Conservation (phyloP, 192 early-diverging fungal genomes). For the Gonapodya prolifera region DNA sequence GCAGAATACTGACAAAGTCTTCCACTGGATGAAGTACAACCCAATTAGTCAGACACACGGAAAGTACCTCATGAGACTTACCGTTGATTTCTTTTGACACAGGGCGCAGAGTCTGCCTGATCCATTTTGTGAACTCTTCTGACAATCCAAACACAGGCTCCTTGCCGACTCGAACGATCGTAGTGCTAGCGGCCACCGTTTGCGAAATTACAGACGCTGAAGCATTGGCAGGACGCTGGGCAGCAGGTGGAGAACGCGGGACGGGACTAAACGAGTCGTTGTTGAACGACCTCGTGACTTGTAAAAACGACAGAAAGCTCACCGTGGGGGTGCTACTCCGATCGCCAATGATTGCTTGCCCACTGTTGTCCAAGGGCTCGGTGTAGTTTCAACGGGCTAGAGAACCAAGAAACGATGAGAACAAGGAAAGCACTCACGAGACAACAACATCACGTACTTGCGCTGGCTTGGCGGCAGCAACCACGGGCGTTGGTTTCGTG, state of each 20-base stretch:
- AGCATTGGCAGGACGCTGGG: neutral
- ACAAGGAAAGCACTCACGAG: neutral
- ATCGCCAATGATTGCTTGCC: neutral
- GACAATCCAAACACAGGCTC: slow-evolving; percentile 18
- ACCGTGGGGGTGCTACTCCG: neutral
- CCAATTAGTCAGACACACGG: neutral
- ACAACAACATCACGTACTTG: neutral
- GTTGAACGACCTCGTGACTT: neutral
- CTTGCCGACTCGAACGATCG: neutral
- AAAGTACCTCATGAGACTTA: slow-evolving; percentile 14
- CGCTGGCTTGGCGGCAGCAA: neutral
- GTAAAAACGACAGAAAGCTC: neutral
- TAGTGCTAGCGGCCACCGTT: neutral
- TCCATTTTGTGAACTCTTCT: slow-evolving; percentile 63
- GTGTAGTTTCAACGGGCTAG: neutral
- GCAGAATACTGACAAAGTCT: slow-evolving; percentile 64
- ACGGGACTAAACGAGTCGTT: neutral
- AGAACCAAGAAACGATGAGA: too few relatives aligned
- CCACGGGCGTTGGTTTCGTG: neutral
- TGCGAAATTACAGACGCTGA: neutral
- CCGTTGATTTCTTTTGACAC: slow-evolving; percentile 39
- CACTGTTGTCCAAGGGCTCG: neutral
- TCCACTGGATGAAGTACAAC: slow-evolving; percentile 18
- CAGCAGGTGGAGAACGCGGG: neutral
- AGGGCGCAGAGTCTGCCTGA: slow-evolving; percentile 44